Percentiles rank a stretch among this genome's conserved stretches.
Conservation (phyloP, 225 moss, liverwort and hornwort species). For the Pseudoscleropodium purum region DNA sequence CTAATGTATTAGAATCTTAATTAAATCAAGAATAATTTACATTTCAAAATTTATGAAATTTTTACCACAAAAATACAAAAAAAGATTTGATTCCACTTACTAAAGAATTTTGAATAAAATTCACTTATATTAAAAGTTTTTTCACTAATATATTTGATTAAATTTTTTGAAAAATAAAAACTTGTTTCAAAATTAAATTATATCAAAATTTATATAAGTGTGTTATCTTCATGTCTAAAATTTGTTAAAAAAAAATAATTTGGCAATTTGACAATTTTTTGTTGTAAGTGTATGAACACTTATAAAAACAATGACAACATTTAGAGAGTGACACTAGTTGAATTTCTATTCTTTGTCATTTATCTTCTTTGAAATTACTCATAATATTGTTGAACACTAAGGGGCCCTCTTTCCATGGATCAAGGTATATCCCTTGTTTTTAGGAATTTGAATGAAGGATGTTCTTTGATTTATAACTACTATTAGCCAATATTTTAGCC, state of each 20-base stretch:
- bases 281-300: not conserved
- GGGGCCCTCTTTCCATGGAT: fast-evolving
- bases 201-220: no score
- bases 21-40: not conserved
- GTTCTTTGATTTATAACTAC: not conserved
- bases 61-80: fast-evolving
- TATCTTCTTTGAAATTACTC: no score
- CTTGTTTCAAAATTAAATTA: no score
- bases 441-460: not conserved
- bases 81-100: not conserved
- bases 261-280: not conserved
- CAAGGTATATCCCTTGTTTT: not conserved
- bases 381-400: not conserved
- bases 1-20: not conserved
- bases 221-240: not conserved
- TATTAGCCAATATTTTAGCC: not conserved
- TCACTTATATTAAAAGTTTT: not conserved
- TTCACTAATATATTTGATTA: not conserved
- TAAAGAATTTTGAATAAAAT: not conserved
- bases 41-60: not conserved
- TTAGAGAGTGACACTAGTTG: not conserved
- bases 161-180: not conserved
- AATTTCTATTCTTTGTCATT: not conserved
- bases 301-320: not conserved
- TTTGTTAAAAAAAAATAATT: not conserved